Percentiles rank a stretch among this genome's conserved stretches.
Conservation (phyloP, 345 rosid genomes). For the Pistacia vera region DNA sequence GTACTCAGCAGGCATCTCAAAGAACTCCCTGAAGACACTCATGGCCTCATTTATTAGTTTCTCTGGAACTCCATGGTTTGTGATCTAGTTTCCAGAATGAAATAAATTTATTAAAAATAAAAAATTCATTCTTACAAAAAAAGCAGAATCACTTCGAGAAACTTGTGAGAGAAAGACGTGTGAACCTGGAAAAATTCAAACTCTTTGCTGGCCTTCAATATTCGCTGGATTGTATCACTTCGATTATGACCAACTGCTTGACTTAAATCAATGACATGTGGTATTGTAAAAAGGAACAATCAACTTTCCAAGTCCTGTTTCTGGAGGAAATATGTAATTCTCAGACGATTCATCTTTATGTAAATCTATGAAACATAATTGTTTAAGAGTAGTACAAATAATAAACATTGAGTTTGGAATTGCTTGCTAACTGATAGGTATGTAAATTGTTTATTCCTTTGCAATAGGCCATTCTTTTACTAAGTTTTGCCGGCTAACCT, state of each 20-base stretch:
- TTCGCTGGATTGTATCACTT: slow-evolving; percentile 13
- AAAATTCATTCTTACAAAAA: background rate
- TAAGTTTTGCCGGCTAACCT: too few relatives aligned
- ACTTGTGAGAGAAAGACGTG: too few relatives aligned
- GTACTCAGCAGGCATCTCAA: slow-evolving; percentile 21
- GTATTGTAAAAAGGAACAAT: background rate
- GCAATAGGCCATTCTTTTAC: too few relatives aligned
- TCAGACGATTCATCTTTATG: slow-evolving; percentile 15
- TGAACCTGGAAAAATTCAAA: slow-evolving; percentile 35
- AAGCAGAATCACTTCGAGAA: background rate
- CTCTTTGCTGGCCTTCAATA: slow-evolving; percentile 28
- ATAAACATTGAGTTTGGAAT: background rate
- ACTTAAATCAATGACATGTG: slow-evolving; percentile 22
- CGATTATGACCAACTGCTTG: background rate
- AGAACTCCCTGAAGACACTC: slow-evolving; percentile 23
- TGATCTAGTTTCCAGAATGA: too few relatives aligned
- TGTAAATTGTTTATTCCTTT: too few relatives aligned
- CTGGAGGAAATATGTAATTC: slow-evolving; percentile 32
- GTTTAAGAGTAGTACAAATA: too few relatives aligned
- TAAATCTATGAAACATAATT: background rate
- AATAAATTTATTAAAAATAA: too few relatives aligned
- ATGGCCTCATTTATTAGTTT: slow-evolving; percentile 13
- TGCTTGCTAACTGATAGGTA: background rate
- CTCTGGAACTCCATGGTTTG: slow-evolving; percentile 18
- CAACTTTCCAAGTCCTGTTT: slow-evolving; percentile 25